Percentiles rank a stretch among this genome's conserved stretches.
Evolutionary conservation across 148 eudicot species (phyloP).

Genomic region (Spergularia bocconei): DNA sequence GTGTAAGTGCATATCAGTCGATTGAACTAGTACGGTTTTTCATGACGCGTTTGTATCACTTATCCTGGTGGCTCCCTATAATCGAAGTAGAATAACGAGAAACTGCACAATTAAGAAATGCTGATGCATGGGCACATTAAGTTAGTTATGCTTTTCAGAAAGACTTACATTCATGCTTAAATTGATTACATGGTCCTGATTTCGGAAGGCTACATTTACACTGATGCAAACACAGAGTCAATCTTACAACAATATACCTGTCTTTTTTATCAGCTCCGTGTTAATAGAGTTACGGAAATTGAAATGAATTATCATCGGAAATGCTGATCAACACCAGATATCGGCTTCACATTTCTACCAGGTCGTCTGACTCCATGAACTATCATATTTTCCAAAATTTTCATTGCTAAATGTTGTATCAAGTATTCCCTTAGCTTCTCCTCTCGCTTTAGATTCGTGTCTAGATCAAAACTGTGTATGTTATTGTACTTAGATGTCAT

Average conservation of each 20-base stretch:
- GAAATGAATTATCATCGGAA: not conserved
- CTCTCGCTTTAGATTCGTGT: conserved; percentile 5
- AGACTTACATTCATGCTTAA: no score
- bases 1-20: no score
- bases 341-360: not conserved
- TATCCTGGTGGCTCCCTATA: no score
- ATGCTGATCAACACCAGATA: not conserved
- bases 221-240: not conserved
- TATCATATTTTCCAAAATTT: conserved; percentile 2
- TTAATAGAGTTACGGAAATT: no score
- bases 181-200: not conserved
- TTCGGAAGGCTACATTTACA: not conserved
- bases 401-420: conserved; percentile 10
- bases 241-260: not conserved
- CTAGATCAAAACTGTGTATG: not conserved
- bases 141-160: no score
- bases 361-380: not conserved
- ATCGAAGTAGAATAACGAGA: no score
- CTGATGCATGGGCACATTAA: no score
- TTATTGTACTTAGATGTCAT: not conserved
- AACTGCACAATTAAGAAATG: no score
- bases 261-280: not conserved
- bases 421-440: not conserved
- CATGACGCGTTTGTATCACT: no score
- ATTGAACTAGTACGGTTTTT: no score